Evolutionary conservation across 1,139 yeast genomes (phyloP).

Genomic region (Candida freyschussii): DNA sequence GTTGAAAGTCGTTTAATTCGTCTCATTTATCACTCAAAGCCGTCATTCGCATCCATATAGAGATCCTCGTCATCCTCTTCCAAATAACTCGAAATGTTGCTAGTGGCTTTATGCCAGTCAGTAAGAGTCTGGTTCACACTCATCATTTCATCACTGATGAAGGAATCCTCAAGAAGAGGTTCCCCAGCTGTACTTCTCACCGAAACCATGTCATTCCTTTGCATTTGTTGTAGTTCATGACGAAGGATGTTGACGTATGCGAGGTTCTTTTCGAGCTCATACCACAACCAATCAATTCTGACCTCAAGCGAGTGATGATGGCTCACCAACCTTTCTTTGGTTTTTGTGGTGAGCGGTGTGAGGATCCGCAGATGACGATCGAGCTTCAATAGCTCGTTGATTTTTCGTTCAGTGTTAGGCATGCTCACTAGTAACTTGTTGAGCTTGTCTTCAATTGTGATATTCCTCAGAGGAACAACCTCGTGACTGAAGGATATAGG

Average conservation of each 20-base stretch:
- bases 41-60: constrained; percentile 1
- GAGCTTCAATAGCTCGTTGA: constrained; percentile 34
- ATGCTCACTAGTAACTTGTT: constrained; percentile 31
- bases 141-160: constrained; percentile 19
- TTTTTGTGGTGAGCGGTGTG: constrained; percentile 48
- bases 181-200: constrained; percentile 11
- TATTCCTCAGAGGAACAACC: constrained; percentile 24
- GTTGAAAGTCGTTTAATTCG: no score
- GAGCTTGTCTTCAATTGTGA: constrained; percentile 27
- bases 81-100: no score
- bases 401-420: constrained; percentile 30
- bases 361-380: constrained; percentile 38
- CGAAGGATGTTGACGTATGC: constrained; percentile 37
- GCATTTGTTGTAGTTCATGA: constrained; percentile 10
- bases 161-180: constrained; percentile 24
- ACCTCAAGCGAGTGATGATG: constrained; percentile 44
- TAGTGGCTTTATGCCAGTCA: no score
- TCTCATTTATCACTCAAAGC: no score
- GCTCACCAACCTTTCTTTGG: constrained; percentile 42
- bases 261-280: constrained; percentile 41
- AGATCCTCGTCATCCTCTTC: no score
- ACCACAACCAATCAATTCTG: constrained; percentile 50
- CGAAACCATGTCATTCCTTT: constrained; percentile 1
- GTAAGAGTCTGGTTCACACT: neutral
- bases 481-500: constrained; percentile 17